phyloP scores from a whole-genome alignment of 2,329 filamentous ascomycete genomes.

The Xylariaceae sp. region DNA sequence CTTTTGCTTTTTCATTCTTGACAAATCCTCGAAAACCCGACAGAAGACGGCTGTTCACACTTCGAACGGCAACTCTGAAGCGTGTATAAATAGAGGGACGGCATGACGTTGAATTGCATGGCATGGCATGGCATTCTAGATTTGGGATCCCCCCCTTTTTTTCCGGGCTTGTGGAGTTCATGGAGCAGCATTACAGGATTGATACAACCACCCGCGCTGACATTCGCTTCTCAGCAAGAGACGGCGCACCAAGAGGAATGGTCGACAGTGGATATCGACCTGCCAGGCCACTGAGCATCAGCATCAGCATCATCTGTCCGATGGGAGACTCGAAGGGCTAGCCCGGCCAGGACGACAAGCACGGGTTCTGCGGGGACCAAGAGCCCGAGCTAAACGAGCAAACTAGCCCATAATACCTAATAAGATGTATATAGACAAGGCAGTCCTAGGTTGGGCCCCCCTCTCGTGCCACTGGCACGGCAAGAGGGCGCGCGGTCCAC shows the following conservation, averaged over 20 bases:
- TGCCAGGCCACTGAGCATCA: too few relatives aligned
- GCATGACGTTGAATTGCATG: conserved; percentile 43
- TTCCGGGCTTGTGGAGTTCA: conserved; percentile 38
- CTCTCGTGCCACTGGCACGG: conserved; percentile 7
- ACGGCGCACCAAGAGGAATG: too few relatives aligned
- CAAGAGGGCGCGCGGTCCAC: conserved; percentile 10
- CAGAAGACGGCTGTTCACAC: conserved; percentile 22
- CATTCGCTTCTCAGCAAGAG: too few relatives aligned
- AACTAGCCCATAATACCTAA: conserved; percentile 35
- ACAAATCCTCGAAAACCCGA: conserved; percentile 20
- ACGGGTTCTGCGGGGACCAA: conserved; percentile 12
- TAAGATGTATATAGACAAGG: conserved; percentile 29
- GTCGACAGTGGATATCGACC: too few relatives aligned
- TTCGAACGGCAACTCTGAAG: conserved; percentile 29
- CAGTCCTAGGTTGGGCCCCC: conserved; percentile 12
- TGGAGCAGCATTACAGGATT: conserved; percentile 35
- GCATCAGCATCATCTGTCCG: conserved; percentile 21
- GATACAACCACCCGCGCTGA: too few relatives aligned
- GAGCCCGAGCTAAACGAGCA: conserved; percentile 21
- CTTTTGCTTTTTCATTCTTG: conserved; percentile 22
- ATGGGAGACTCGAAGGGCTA: conserved; percentile 26
- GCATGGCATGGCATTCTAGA: conserved; percentile 43
- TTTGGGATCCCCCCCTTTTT: conserved; percentile 27
- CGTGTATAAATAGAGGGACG: conserved; percentile 43
- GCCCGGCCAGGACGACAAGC: conserved; percentile 23